Percentiles rank a stretch among this genome's conserved stretches.
These are phyloP conservation scores for Penicillium lividum DNA, from an alignment of 495 filamentous ascomycete species.

Conservation along the genomic window DNA sequence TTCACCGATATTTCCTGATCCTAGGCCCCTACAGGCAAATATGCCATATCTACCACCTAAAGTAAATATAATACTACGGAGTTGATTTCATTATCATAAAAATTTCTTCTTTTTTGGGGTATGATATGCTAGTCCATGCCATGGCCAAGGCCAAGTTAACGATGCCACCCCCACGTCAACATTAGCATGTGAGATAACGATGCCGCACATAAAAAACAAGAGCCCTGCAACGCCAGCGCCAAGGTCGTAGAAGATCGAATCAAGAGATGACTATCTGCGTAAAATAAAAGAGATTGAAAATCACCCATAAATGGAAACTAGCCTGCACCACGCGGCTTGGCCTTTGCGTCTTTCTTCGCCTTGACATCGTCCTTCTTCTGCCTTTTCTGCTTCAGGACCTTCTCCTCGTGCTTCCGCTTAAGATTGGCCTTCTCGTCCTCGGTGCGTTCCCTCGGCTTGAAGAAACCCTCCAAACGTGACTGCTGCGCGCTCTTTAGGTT, in stretches of 20 bases:
- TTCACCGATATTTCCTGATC: conserved; percentile 1
- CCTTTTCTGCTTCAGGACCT: conserved; percentile 87
- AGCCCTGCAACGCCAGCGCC: conserved; percentile 1
- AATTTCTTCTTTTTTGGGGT: conserved; percentile 10
- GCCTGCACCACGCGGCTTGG: conserved; percentile 75
- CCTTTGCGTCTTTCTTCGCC: conserved; percentile 84
- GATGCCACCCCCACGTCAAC: conserved; percentile 5
- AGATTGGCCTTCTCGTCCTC: conserved; percentile 76
- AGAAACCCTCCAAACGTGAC: conserved; percentile 92
- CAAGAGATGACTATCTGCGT: too few relatives aligned
- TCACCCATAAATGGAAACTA: not conserved
- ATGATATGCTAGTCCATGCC: conserved; percentile 22
- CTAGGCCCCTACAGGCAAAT: not conserved
- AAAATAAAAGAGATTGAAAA: not conserved
- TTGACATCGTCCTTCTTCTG: conserved; percentile 86
- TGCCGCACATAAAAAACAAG: conserved; percentile 2
- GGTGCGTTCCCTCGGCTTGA: conserved; percentile 89
- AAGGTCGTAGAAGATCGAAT: not conserved
- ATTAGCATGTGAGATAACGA: conserved; percentile 2
- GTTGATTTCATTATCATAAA: not conserved
- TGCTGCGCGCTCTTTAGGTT: conserved; percentile 88
- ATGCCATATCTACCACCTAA: not conserved
- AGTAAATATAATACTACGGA: not conserved
- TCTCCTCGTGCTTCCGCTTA: conserved; percentile 92
- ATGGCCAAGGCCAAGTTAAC: conserved; percentile 5